Evolutionary conservation across 345 rosid genomes (phyloP), one percentile per base, ranked within the genome.

Genomic region (Lepidium sativum): DNA sequence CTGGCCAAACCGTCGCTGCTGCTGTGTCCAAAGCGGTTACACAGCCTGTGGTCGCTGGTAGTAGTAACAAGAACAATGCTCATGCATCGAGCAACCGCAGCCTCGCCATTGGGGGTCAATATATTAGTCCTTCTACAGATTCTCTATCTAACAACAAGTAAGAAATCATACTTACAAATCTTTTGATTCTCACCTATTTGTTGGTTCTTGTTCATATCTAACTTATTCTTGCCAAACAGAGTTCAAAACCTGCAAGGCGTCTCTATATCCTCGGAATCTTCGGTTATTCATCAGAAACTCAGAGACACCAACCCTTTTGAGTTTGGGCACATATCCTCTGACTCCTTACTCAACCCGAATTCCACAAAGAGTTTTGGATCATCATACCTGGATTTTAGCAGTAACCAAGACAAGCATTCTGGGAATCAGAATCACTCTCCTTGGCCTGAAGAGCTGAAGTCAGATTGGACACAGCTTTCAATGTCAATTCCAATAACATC

Each of bases 381-480:
- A 79, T 55, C 80, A 63, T 65, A 42, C 31, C 27, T 72, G n/a
- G 71, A 65, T 10, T 65, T 72, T 14, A 52, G 54, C 61, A 42
- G 73, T 81, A 45, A 20, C 15, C 87, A 27, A 70, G 80, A 60
- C 39, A 79, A 65, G 33, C 73, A 70, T 27, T 57, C 76, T 6
- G 57, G 16, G 12, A 73, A 55, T 70, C 62, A 60, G 11, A 70
- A 82, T 9, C 49, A 49, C 8, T 66, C 55, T 41, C 42, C 79
- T 6, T 84, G 90, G 90, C 78, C 80, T 1, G 79, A 78, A 32
- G 86, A 85, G 61, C 38, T 79, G 14, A 81, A 80, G 41, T 70
- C 95, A 2, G 87, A 83, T 60, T 80, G 85, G 85, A 85, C 89
- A 11, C 87, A 78, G 60, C 87, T 87, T 9, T 84, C 89, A 9